Evolutionary conservation across 768 basidiomycete species (phyloP), one percentile per base, ranked within the genome.

Genomic region (Butyriboletus loyo): DNA sequence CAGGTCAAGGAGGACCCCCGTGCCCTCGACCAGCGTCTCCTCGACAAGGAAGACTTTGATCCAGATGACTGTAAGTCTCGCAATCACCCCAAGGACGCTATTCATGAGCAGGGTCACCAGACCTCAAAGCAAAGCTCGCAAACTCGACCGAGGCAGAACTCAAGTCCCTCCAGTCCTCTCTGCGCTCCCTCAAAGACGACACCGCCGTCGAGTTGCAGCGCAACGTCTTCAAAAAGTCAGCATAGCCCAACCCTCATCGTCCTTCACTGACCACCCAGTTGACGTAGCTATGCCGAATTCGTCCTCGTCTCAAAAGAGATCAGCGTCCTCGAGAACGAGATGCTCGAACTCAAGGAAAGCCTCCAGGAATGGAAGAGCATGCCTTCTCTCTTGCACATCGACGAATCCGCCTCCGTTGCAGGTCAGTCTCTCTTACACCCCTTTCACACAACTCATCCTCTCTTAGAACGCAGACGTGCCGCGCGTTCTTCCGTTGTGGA

Each of bases 221-320:
- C 56, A 97, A 87, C 63, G 95, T 98, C 0, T 97, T 97, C 77
- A 91, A 95, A 74, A 93, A 97, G 93, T 68, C 24, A 17, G 64
- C 53, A 0, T 89, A 59, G 35, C n/a, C 31, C 21, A 10, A 5
- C 25, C 31, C 15, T 30, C 24, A 3, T 13, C 19, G 1, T 25
- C 47, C 19, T 35, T 21, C 32, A 11, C 45, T 72, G 54, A 62
- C 39, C 24, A 37, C 31, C 13, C 25, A 17, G 3, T 35, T 50
- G 39, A 62, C 51, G 17, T 62, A 98, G 96, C 72, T 98, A 98
- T 65, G 90, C 94, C 41, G 93, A 98, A 67, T 98, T 98, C 66
- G 91, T 99, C 25, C 78, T 88, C 50, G 91, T 99, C 21, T 97
- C 97, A 4, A 98, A 98, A 66, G 97, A 98, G 72, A 96, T 99